A percentile compares a stretch with the other conserved stretches of the same genome.
phyloP scores from a whole-genome alignment of 257 asterid genomes.

The Primulina eburnea region DNA sequence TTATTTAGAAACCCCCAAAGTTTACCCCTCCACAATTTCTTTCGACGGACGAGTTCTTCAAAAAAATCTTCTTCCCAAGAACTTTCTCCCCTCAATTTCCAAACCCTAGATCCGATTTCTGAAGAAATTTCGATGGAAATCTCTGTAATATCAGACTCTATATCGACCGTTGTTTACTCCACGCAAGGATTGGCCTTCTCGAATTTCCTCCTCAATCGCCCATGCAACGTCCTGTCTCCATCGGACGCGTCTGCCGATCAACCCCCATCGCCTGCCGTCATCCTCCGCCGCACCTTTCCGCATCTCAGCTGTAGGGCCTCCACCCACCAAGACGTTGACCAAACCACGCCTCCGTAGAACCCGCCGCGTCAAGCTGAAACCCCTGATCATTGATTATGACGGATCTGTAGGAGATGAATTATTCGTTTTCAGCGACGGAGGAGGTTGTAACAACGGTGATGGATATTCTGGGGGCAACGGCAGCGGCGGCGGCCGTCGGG shows the following conservation, averaged over 20 bases:
- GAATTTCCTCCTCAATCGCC: slow-evolving; percentile 43
- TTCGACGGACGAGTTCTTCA: slow-evolving; percentile 19
- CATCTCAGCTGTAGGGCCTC: slow-evolving; percentile 54
- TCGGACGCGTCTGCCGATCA: slow-evolving; percentile 50
- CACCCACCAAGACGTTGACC: slow-evolving; percentile 53
- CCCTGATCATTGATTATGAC: slow-evolving; percentile 29
- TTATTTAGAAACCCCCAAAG: background rate
- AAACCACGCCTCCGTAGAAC: slow-evolving; percentile 40
- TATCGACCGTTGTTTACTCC: slow-evolving; percentile 44
- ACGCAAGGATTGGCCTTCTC: slow-evolving; percentile 47
- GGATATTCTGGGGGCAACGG: slow-evolving; percentile 54
- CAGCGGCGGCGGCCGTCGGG: slow-evolving; percentile 60
- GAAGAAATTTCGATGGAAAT: slow-evolving; percentile 50
- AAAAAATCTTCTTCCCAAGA: slow-evolving; percentile 28
- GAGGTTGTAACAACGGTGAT: slow-evolving; percentile 30
- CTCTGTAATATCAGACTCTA: slow-evolving; percentile 49
- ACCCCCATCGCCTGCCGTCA: slow-evolving; percentile 26
- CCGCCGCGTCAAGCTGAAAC: slow-evolving; percentile 54
- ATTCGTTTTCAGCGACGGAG: slow-evolving; percentile 43
- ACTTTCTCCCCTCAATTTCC: slow-evolving; percentile 22
- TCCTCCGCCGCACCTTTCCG: slow-evolving; percentile 23
- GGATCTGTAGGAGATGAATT: slow-evolving; percentile 35
- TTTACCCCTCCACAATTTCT: slow-evolving; percentile 30
- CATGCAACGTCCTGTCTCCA: slow-evolving; percentile 27
- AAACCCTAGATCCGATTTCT: slow-evolving; percentile 27